Conservation (phyloP, 2,329 filamentous ascomycete species). For the Aspergillus uvarum region DNA sequence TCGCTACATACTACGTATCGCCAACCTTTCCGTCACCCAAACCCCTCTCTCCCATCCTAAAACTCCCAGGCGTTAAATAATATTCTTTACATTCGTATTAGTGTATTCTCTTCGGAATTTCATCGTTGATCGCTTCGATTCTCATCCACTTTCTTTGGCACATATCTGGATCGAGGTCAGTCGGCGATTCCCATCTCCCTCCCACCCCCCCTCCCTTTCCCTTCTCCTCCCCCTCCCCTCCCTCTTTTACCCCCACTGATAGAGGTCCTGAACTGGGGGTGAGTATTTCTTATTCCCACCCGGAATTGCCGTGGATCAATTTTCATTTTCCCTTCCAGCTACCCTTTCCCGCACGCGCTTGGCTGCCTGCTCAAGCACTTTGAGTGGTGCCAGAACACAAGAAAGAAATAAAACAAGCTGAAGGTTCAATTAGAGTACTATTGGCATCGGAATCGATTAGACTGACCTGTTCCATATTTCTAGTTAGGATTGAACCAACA, state of each 20-base stretch:
- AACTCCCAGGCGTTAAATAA: background rate
- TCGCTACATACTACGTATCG: background rate
- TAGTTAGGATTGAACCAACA: slow-evolving; percentile 2
- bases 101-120: background rate
- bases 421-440: background rate
- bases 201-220: background rate
- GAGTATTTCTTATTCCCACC: slow-evolving; percentile 13
- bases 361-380: background rate
- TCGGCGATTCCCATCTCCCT: background rate
- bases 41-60: background rate
- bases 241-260: slow-evolving; percentile 13
- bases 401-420: background rate
- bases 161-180: slow-evolving; percentile 2
- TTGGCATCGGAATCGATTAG: background rate
- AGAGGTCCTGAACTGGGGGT: slow-evolving; percentile 16
- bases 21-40: background rate
- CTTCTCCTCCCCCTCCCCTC: slow-evolving; percentile 1
- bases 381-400: background rate
- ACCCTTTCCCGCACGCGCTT: background rate
- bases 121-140: slow-evolving; percentile 11
- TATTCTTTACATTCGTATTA: background rate
- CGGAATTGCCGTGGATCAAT: background rate
- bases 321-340: slow-evolving; percentile 1
- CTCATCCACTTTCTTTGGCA: slow-evolving; percentile 14
- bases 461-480: background rate